phyloP scores from a whole-genome alignment of 257 asterid species.

The Nicotiana otophora region DNA sequence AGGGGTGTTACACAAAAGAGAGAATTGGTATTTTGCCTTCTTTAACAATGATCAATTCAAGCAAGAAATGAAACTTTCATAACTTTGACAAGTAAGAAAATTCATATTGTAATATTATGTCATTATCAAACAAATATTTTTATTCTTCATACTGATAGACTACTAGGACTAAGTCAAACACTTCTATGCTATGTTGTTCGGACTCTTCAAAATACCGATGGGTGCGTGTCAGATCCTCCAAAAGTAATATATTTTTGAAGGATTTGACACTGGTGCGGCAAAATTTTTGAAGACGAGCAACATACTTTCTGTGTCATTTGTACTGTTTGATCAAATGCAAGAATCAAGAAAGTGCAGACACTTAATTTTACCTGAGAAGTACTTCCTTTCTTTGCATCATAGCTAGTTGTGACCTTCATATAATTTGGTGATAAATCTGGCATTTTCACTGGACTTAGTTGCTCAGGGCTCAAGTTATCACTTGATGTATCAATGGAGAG shows the following conservation, averaged over 20 bases:
- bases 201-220: too few relatives aligned
- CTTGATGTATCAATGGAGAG: conserved; percentile 14
- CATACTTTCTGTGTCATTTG: background rate
- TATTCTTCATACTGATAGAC: background rate
- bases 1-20: background rate
- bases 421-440: conserved; percentile 52
- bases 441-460: conserved; percentile 29
- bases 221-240: too few relatives aligned
- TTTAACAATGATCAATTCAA: background rate
- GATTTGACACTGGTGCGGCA: too few relatives aligned
- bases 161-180: background rate
- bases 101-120: background rate
- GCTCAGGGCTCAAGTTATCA: conserved; percentile 11
- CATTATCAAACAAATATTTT: background rate
- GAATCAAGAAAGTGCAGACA: background rate
- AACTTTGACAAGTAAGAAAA: background rate
- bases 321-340: background rate
- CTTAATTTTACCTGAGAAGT: conserved; percentile 36
- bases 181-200: background rate
- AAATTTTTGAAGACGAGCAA: too few relatives aligned
- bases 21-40: background rate
- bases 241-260: too few relatives aligned
- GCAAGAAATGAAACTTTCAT: background rate
- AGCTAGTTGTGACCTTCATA: conserved; percentile 32
- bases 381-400: conserved; percentile 37